Evolutionary conservation across 345 rosid genomes (phyloP), one percentile per base, ranked within the genome.

Genomic region (Corchorus capsularis): DNA sequence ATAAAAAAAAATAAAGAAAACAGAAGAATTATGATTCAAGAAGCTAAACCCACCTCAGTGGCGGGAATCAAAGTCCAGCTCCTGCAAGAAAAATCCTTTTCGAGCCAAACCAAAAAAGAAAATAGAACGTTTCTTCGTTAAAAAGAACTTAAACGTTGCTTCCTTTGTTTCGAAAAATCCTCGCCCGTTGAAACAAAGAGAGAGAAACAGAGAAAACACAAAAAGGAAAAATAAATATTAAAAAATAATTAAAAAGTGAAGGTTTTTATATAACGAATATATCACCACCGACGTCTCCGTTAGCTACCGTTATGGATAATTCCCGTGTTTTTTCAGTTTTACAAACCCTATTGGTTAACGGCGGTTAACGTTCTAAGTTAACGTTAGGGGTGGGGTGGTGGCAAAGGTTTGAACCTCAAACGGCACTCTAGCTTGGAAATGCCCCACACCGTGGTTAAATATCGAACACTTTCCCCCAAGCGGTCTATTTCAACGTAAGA

Each of bases 401-500:
- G 60, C 74, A 35, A 69, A 52, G 27, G 74, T 70, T 70, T 70
- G 74, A 70, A 70, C 49, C 62, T n/a, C 62, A 85, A 89, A 90
- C 95, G 95, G 95, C 93, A 87, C 86, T 80, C 81, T 54, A 17
- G 45, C 20, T 53, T 34, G 19, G 56, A 11, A 35, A 75, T 68
- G 19, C 75, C 65, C 35, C 63, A 41, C 27, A 8, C 50, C 37
- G 59, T 19, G 19, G 37, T 65, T 79, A 81, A 22, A 63, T 67
- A 47, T 76, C 81, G 76, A 79, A 77, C 71, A 19, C 1, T 75
- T 81, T 74, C 43, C 0, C 5, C 56, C 8, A 27, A 17, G 16
- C 37, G 27, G 0, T 69, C 22, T 10, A 69, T 8, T 8, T 27
- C 17, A 1, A 27, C 27, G 2, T 34, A 10, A 2, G 59, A 8